Evolutionary conservation across 176 grass and related monocot species (phyloP), one percentile per base, ranked within the genome.

Genomic region (Aegilops bicornis): DNA sequence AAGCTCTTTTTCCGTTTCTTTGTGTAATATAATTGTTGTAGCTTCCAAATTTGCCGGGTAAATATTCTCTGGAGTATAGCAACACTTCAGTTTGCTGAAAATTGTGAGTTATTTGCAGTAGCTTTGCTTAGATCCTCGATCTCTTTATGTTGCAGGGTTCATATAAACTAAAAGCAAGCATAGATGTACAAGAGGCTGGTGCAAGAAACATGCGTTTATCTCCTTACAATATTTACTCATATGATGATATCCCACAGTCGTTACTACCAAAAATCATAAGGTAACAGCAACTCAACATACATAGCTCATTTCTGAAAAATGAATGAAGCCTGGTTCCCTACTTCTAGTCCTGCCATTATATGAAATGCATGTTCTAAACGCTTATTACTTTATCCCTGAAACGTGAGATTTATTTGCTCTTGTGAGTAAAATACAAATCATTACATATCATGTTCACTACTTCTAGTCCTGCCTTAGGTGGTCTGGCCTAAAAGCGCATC

Each of bases 191-290:
- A 88, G 91, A 93, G 77, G 86, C 81, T 70, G 91, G 93, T 30
- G 93, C 96, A 71, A 89, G 64, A 82, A 69, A 89, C 32, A 82
- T 76, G 40, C 24, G 45, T 25, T 68, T 62, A 48, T 93, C 86
- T 83, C 91, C 86, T 79, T 98, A 98, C 84, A 89, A 64, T 81
- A 72, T 25, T 70, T 98, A 92, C 86, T 98, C 81, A 32, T 95
- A 95, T 90, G 87, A 76, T 62, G 64, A 88, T 87, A 79, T 93
- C 84, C 86, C 85, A 31, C 27, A 42, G 61, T 89, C 93, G 25
- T 93, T 61, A 86, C 88, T 92, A 90, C 88, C 72, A 22, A 69
- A 86, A 77, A 86, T 94, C 29, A 66, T 93, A 78, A 87, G 96
- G 96, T 98, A 92, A 87, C 9, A 37, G 7, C 17, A 58, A 32